Percentiles rank a stretch among this genome's conserved stretches.
Conservation (phyloP, 1,284 basidiomycete species). For the Papiliotrema flavescens region DNA sequence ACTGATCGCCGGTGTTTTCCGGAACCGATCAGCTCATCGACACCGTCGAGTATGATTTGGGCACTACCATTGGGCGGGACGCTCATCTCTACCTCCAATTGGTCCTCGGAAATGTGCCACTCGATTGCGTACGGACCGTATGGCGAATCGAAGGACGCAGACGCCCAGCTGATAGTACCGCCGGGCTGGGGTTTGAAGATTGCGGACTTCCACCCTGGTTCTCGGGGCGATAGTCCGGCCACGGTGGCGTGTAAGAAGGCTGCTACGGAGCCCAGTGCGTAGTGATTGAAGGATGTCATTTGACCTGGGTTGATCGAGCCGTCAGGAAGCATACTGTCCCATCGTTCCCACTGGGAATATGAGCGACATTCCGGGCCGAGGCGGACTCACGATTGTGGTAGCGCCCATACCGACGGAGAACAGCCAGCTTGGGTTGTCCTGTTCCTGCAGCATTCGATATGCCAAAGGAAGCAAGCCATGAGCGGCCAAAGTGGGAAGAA, state of each 20-base stretch:
- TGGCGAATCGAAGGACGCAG: slow-evolving; percentile 14
- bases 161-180: slow-evolving; percentile 34
- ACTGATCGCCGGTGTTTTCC: no score
- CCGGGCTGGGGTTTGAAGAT: slow-evolving; percentile 39
- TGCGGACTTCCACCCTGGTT: slow-evolving; percentile 29
- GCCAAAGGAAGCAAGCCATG: slow-evolving; percentile 25
- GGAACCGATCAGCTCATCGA: slow-evolving; percentile 20
- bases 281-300: slow-evolving; percentile 49
- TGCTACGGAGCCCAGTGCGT: slow-evolving; percentile 42
- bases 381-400: slow-evolving; percentile 29
- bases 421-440: slow-evolving; percentile 36
- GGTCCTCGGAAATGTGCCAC: slow-evolving; percentile 22
- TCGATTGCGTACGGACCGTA: slow-evolving; percentile 20
- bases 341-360: slow-evolving; percentile 29
- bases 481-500: slow-evolving; percentile 28
- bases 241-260: slow-evolving; percentile 35
- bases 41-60: slow-evolving; percentile 12
- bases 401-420: slow-evolving; percentile 44
- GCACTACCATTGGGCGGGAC: slow-evolving; percentile 36
- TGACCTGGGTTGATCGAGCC: slow-evolving; percentile 39
- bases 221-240: slow-evolving; percentile 32
- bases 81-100: slow-evolving; percentile 17
- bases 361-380: neutral
- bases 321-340: slow-evolving; percentile 36
- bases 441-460: slow-evolving; percentile 46